Conservation (phyloP, 306 rosid genomes). For the Mucuna pruriens region DNA sequence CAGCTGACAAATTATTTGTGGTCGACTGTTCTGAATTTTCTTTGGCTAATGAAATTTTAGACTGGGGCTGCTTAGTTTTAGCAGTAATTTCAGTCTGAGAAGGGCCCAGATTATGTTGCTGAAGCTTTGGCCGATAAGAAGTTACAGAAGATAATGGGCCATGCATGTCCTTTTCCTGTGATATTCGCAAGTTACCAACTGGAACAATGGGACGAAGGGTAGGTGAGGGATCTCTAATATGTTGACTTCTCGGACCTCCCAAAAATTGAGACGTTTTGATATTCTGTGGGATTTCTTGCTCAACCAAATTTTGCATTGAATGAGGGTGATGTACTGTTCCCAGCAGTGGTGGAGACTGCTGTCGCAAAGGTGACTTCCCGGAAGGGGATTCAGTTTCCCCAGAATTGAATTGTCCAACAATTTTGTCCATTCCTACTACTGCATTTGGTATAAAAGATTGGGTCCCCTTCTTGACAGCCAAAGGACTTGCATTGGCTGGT, state of each 20-base stretch:
- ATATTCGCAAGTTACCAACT: constrained; percentile 49
- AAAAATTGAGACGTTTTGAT: constrained; percentile 55
- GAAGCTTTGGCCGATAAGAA: constrained; percentile 51
- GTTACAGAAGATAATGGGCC: constrained; percentile 53
- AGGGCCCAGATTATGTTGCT: constrained; percentile 43
- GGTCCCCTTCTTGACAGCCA: constrained; percentile 52
- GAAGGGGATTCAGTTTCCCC: constrained; percentile 61
- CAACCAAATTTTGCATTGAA: constrained; percentile 57
- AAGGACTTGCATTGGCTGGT: constrained; percentile 49
- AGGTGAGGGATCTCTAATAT: constrained; percentile 55
- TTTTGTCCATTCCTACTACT: constrained; percentile 51
- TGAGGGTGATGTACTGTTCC: constrained; percentile 45
- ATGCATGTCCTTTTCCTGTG: constrained; percentile 59
- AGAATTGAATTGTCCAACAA: constrained; percentile 54
- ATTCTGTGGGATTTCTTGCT: constrained; percentile 47
- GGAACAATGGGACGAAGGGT: constrained; percentile 46
- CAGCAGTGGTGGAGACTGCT: constrained; percentile 55
- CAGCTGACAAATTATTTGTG: constrained; percentile 72
- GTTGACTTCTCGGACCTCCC: constrained; percentile 53
- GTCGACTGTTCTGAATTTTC: constrained; percentile 61
- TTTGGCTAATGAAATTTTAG: constrained; percentile 47
- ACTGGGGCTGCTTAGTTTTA: constrained; percentile 44
- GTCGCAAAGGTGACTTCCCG: constrained; percentile 61
- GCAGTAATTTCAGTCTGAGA: constrained; percentile 51
- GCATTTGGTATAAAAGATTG: constrained; percentile 49